phyloP scores from a whole-genome alignment of 2,329 filamentous ascomycete genomes.

The Alternaria sp. region DNA sequence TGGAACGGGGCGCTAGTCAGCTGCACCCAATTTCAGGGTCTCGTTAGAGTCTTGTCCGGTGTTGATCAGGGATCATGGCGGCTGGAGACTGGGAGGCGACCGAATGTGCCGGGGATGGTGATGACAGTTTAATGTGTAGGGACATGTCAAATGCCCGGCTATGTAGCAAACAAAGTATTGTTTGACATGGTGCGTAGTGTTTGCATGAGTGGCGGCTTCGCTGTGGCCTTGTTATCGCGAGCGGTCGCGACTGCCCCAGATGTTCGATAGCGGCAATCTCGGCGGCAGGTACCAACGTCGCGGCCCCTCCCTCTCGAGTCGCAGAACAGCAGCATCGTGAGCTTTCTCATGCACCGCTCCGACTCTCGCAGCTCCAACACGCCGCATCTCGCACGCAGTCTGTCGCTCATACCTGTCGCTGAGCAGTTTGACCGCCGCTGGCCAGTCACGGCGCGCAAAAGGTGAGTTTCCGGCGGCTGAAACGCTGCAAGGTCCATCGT shows the following conservation, averaged over 20 bases:
- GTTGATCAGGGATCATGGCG: constrained; percentile 8
- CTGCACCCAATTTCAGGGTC: constrained; percentile 17
- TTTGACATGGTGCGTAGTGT: neutral
- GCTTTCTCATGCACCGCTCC: constrained; percentile 21
- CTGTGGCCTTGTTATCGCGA: constrained; percentile 4
- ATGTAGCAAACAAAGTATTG: constrained; percentile 1
- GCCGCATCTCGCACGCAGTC: constrained; percentile 30
- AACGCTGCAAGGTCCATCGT: constrained; percentile 46
- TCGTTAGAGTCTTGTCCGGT: constrained; percentile 1
- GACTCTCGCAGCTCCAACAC: constrained; percentile 21
- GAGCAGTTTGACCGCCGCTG: constrained; percentile 31
- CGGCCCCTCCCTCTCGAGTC: constrained; percentile 8
- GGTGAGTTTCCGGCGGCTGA: constrained; percentile 41
- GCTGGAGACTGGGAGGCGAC: constrained; percentile 1
- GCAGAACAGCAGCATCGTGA: constrained; percentile 12
- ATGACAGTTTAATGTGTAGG: constrained; percentile 1
- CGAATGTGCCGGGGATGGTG: neutral
- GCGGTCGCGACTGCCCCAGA: constrained; percentile 17
- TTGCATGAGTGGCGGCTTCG: constrained; percentile 2
- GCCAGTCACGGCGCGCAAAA: constrained; percentile 34
- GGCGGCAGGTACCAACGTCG: constrained; percentile 29
- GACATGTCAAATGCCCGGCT: neutral
- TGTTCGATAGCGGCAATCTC: constrained; percentile 22
- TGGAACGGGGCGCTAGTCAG: constrained; percentile 7
- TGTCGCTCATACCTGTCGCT: constrained; percentile 33